Conservation (phyloP, 805 yeast genomes). For the Kregervanrija pseudodelftensis region DNA sequence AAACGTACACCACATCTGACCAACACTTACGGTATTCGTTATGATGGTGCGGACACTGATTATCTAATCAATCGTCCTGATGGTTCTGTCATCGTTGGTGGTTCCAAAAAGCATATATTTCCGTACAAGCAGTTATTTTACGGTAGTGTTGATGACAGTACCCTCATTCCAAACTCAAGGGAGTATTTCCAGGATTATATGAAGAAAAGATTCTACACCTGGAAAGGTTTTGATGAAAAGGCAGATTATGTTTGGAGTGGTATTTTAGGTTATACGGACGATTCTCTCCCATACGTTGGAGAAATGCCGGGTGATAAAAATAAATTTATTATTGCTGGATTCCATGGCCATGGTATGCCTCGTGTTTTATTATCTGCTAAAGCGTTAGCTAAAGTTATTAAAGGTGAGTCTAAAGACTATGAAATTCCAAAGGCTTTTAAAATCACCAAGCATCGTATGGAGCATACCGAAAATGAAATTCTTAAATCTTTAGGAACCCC, state of each 20-base stretch:
- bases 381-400: conserved; percentile 26
- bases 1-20: conserved; percentile 28
- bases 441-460: conserved; percentile 16
- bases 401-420: conserved; percentile 3
- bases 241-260: conserved; percentile 36
- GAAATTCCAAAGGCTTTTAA: conserved; percentile 19
- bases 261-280: conserved; percentile 39
- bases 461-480: conserved; percentile 9
- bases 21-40: conserved; percentile 28
- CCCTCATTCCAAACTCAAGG: conserved; percentile 21
- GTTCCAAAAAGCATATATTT: conserved; percentile 20
- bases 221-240: conserved; percentile 24
- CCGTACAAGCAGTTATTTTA: conserved; percentile 22
- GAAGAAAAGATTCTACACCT: conserved; percentile 26
- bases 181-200: conserved; percentile 25
- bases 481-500: conserved; percentile 8
- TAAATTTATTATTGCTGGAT: conserved; percentile 39
- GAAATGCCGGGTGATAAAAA: conserved; percentile 25
- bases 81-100: conserved; percentile 33
- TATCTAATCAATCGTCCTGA: conserved; percentile 32
- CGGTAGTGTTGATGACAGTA: conserved; percentile 29
- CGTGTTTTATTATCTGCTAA: conserved; percentile 34
- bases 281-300: conserved; percentile 37
- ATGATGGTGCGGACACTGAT: conserved; percentile 21
- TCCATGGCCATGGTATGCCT: conserved; percentile 48